These are phyloP conservation scores for Penicillium expansum DNA, from an alignment of 2,329 filamentous ascomycete species.

Conservation along the genomic window DNA sequence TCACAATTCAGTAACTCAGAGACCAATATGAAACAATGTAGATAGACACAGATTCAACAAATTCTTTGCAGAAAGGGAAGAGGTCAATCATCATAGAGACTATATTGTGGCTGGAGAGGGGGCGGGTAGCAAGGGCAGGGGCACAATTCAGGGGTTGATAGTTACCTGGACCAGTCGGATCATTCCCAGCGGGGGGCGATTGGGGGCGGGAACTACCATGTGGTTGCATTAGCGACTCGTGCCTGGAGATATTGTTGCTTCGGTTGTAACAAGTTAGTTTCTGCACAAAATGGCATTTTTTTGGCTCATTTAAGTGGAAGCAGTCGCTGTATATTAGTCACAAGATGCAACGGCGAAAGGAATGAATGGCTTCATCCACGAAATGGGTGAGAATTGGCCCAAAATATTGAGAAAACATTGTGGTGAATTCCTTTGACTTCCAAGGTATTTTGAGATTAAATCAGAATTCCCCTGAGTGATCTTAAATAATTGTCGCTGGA, in stretches of 20 bases:
- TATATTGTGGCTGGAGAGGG: neutral
- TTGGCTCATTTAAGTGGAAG: neutral
- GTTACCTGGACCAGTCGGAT: conserved; percentile 8
- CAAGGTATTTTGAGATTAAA: neutral
- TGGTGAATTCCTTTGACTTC: neutral
- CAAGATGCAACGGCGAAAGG: no score
- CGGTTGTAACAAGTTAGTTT: neutral
- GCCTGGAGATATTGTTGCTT: neutral
- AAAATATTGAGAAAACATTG: neutral
- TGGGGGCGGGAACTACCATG: neutral
- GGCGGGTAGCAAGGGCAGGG: neutral
- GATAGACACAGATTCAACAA: conserved; percentile 16
- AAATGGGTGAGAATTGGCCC: neutral
- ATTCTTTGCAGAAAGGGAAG: conserved; percentile 18
- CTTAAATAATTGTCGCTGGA: conserved; percentile 14
- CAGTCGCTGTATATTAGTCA: neutral
- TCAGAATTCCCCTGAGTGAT: neutral
- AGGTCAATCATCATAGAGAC: conserved; percentile 17
- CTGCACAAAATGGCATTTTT: neutral
- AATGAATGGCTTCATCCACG: neutral
- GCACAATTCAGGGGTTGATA: neutral
- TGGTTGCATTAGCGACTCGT: neutral
- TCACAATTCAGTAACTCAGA: conserved; percentile 14
- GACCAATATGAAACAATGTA: conserved; percentile 20
- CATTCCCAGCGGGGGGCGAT: neutral